These are phyloP conservation scores for Pseudogymnoascus sp. DNA, from an alignment of 2,329 filamentous ascomycete species.

Conservation along the genomic window DNA sequence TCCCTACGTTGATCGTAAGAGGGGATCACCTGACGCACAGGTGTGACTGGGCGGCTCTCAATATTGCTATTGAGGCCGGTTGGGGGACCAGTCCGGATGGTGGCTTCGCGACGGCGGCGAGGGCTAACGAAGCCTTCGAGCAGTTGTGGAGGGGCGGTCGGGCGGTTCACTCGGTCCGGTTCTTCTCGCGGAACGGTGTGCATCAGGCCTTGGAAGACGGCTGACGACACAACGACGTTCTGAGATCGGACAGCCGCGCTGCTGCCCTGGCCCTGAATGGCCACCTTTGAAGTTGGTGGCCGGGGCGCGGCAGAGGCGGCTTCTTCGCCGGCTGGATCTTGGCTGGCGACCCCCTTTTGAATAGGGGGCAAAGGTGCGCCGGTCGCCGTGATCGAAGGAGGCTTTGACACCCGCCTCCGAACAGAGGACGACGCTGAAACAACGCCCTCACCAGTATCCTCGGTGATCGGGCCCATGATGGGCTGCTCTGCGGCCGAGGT, in stretches of 20 bases:
- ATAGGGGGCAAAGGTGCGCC: constrained; percentile 7
- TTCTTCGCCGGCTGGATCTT: not conserved
- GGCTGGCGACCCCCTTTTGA: not conserved
- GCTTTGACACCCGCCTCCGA: not conserved
- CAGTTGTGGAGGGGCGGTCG: not conserved
- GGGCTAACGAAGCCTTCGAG: not conserved
- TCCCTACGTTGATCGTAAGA: constrained; percentile 1
- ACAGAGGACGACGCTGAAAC: not conserved
- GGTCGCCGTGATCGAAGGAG: not conserved
- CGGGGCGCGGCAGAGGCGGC: not conserved
- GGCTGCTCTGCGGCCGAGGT: not conserved
- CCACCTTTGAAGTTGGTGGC: not conserved
- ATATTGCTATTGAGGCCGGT: not conserved
- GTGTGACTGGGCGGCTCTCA: not conserved
- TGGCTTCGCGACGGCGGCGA: not conserved
- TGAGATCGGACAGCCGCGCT: not conserved
- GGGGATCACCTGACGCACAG: not conserved
- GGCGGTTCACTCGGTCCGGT: not conserved
- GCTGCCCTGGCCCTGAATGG: not conserved
- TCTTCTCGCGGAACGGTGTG: not conserved
- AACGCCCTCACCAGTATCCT: not conserved
- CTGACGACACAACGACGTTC: not conserved
- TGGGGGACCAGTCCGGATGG: not conserved
- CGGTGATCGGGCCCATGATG: not conserved
- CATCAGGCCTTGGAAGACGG: not conserved